A percentile compares a stretch with the other conserved stretches of the same genome.
Evolutionary conservation across 257 asterid genomes (phyloP).

Genomic region (Scutellaria baicalensis): DNA sequence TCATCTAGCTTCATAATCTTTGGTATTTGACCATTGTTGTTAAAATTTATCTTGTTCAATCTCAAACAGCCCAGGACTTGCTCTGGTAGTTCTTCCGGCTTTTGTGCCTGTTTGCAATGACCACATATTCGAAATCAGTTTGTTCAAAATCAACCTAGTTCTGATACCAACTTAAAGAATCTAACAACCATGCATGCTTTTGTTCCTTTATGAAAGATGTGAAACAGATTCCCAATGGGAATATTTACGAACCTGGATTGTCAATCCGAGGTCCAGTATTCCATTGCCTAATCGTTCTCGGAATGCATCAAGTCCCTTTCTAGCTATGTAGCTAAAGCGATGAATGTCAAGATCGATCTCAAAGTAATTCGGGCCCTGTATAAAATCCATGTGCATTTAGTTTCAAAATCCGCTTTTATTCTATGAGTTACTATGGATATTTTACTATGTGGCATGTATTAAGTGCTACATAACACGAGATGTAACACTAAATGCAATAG

Average conservation of each 20-base stretch:
- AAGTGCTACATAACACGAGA: too few relatives aligned
- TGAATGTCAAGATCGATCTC: slow-evolving; percentile 94
- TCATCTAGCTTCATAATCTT: slow-evolving; percentile 56
- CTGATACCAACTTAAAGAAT: neutral
- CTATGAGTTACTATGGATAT: too few relatives aligned
- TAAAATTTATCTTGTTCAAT: slow-evolving; percentile 71
- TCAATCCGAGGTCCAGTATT: slow-evolving; percentile 68
- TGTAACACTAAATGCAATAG: too few relatives aligned
- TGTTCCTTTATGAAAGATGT: too few relatives aligned
- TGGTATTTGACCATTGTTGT: slow-evolving; percentile 73
- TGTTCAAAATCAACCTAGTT: neutral
- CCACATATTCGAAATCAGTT: neutral
- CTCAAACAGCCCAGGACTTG: slow-evolving; percentile 64
- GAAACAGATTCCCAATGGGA: neutral
- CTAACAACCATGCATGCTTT: too few relatives aligned
- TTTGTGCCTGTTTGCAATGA: slow-evolving; percentile 52
- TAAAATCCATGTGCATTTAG: neutral
- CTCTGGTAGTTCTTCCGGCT: slow-evolving; percentile 87
- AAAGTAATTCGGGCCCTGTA: slow-evolving; percentile 74
- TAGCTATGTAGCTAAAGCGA: slow-evolving; percentile 83
- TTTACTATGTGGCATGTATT: too few relatives aligned
- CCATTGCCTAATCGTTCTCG: slow-evolving; percentile 61
- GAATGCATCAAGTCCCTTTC: slow-evolving; percentile 86
- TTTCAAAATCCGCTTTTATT: too few relatives aligned
- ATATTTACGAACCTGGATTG: slow-evolving; percentile 58